phyloP scores from a whole-genome alignment of 2,329 filamentous ascomycete genomes.

The Scedosporium apiospermum region DNA sequence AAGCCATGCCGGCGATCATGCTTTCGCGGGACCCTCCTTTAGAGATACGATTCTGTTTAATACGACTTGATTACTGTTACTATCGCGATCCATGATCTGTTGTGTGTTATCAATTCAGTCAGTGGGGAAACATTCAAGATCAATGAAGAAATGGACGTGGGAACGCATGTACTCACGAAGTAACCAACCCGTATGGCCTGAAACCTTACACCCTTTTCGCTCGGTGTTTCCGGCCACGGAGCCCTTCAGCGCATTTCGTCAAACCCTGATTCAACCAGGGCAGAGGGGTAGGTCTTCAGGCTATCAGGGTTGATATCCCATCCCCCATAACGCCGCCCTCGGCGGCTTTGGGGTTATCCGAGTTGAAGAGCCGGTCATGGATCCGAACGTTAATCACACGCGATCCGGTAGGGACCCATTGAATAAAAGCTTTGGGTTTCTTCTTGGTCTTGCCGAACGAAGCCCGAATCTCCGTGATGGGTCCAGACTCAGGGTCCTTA shows the following conservation, averaged over 20 bases:
- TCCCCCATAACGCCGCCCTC: slow-evolving; percentile 79
- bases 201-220: slow-evolving; percentile 68
- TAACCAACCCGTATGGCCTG: slow-evolving; percentile 86
- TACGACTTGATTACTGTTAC: slow-evolving; percentile 65
- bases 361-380: slow-evolving; percentile 78
- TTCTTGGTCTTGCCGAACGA: slow-evolving; percentile 54
- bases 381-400: slow-evolving; percentile 66
- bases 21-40: slow-evolving; percentile 59
- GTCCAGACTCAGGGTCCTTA: slow-evolving; percentile 54
- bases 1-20: too few relatives aligned
- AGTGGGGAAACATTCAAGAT: too few relatives aligned
- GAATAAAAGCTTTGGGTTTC: slow-evolving; percentile 73
- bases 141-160: too few relatives aligned
- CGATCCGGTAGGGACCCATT: slow-evolving; percentile 71
- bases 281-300: slow-evolving; percentile 67
- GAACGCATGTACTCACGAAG: slow-evolving; percentile 43
- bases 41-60: slow-evolving; percentile 86
- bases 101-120: too few relatives aligned
- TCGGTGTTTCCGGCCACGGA: slow-evolving; percentile 73
- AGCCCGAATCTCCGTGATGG: slow-evolving; percentile 55
- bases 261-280: slow-evolving; percentile 76
- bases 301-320: slow-evolving; percentile 75
- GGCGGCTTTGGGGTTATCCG: slow-evolving; percentile 67
- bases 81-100: slow-evolving; percentile 63
- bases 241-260: slow-evolving; percentile 63